phyloP scores from a whole-genome alignment of 257 asterid genomes.

The Solanum piurae region DNA sequence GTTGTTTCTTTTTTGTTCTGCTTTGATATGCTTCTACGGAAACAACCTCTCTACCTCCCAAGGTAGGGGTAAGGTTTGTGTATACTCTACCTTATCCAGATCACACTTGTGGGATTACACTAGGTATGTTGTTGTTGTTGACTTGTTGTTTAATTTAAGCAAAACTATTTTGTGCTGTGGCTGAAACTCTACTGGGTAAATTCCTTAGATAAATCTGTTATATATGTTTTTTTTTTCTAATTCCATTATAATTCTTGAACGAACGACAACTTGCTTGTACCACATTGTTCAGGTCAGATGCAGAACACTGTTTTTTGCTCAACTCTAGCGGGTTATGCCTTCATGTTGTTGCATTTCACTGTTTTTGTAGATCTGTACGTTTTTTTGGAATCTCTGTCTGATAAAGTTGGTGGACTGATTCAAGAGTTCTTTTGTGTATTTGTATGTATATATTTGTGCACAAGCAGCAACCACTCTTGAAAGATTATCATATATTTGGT shows the following conservation, averaged over 20 bases:
- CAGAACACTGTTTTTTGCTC: neutral
- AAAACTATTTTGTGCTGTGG: neutral
- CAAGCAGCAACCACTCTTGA: neutral
- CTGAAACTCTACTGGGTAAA: neutral
- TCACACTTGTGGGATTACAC: neutral
- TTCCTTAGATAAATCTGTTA: neutral
- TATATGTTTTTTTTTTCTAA: neutral
- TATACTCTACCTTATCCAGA: neutral
- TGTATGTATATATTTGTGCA: neutral
- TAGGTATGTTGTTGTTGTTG: neutral
- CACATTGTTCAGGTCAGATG: neutral
- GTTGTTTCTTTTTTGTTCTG: neutral
- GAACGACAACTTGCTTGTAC: neutral
- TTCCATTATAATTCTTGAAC: neutral
- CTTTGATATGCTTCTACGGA: neutral
- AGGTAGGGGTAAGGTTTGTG: neutral
- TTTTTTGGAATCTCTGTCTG: neutral
- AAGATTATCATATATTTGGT: neutral
- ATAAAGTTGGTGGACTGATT: neutral
- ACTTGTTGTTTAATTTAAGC: neutral
- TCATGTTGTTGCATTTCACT: neutral
- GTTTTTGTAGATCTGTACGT: neutral
- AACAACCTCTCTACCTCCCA: neutral
- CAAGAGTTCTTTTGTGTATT: neutral
- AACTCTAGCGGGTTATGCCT: neutral